Percentiles rank a stretch among this genome's conserved stretches.
Conservation (phyloP, 306 rosid species). For the Lathyrus tuberosus region DNA sequence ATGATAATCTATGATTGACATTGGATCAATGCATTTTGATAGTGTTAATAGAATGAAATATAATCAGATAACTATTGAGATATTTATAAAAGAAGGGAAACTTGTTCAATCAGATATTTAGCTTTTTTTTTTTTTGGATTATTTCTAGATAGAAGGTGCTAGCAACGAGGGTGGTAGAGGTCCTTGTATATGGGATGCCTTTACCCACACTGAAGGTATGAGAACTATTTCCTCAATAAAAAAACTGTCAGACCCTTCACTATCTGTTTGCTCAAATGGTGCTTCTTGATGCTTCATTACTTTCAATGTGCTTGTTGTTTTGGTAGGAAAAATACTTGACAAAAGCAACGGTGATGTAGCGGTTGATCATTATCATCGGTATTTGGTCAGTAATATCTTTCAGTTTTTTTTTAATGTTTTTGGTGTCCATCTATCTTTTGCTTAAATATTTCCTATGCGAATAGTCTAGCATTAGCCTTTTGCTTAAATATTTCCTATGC, state of each 20-base stretch:
- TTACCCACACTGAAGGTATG: slow-evolving; percentile 70
- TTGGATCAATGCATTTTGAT: slow-evolving; percentile 3
- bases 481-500: no score
- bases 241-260: slow-evolving; percentile 10
- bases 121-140: slow-evolving; percentile 37
- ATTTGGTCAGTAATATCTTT: slow-evolving; percentile 65
- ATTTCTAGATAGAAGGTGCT: slow-evolving; percentile 85
- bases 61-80: slow-evolving; percentile 4
- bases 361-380: slow-evolving; percentile 88
- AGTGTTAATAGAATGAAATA: slow-evolving; percentile 17
- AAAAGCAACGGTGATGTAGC: slow-evolving; percentile 85
- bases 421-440: no score
- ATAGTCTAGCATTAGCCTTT: no score
- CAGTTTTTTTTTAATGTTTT: no score
- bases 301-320: slow-evolving; percentile 35
- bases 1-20: slow-evolving; percentile 11
- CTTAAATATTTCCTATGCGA: no score
- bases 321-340: slow-evolving; percentile 69
- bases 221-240: slow-evolving; percentile 16
- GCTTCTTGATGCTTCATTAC: slow-evolving; percentile 22
- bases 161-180: slow-evolving; percentile 78
- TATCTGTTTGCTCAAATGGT: slow-evolving; percentile 11
- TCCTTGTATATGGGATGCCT: slow-evolving; percentile 89
- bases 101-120: slow-evolving; percentile 12
- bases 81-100: slow-evolving; percentile 16